Evolutionary conservation across 1,139 yeast species (phyloP).

Genomic region (Taiozyma sp.): DNA sequence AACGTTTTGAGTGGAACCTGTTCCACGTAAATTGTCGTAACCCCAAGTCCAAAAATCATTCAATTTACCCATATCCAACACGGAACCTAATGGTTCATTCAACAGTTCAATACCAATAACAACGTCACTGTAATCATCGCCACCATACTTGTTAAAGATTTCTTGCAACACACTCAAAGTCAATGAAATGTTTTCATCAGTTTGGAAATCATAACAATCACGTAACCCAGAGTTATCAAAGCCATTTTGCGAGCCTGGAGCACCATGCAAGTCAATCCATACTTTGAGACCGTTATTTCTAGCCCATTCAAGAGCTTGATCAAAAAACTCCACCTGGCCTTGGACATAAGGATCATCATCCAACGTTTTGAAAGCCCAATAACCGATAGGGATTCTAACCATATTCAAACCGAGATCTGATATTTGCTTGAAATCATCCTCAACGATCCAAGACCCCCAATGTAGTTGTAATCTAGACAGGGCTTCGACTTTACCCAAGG

Average conservation of each 20-base stretch:
- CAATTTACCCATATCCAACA: slow-evolving; percentile 51
- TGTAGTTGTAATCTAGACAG: slow-evolving; percentile 38
- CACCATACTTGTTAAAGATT: slow-evolving; percentile 59
- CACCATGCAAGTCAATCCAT: slow-evolving; percentile 63
- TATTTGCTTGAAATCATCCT: slow-evolving; percentile 45
- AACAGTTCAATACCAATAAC: slow-evolving; percentile 79
- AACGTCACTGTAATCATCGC: slow-evolving; percentile 57
- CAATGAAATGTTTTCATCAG: slow-evolving; percentile 39
- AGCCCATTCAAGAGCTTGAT: slow-evolving; percentile 53
- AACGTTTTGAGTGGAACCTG: slow-evolving; percentile 27
- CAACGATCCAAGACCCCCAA: slow-evolving; percentile 51
- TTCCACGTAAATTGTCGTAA: slow-evolving; percentile 30
- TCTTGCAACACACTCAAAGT: slow-evolving; percentile 47
- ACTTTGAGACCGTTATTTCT: slow-evolving; percentile 42
- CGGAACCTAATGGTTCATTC: slow-evolving; percentile 67
- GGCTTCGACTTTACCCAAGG: slow-evolving; percentile 43
- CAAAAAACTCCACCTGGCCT: slow-evolving; percentile 46
- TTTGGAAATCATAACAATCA: slow-evolving; percentile 56
- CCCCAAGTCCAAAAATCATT: slow-evolving; percentile 45
- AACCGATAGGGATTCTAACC: slow-evolving; percentile 62
- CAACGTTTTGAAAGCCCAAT: slow-evolving; percentile 54
- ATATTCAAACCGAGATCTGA: slow-evolving; percentile 47
- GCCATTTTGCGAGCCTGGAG: slow-evolving; percentile 68
- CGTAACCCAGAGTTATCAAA: slow-evolving; percentile 75
- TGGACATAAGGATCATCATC: slow-evolving; percentile 51